Conservation (phyloP, 148 eudicot species). For the Diospyros lotus region DNA sequence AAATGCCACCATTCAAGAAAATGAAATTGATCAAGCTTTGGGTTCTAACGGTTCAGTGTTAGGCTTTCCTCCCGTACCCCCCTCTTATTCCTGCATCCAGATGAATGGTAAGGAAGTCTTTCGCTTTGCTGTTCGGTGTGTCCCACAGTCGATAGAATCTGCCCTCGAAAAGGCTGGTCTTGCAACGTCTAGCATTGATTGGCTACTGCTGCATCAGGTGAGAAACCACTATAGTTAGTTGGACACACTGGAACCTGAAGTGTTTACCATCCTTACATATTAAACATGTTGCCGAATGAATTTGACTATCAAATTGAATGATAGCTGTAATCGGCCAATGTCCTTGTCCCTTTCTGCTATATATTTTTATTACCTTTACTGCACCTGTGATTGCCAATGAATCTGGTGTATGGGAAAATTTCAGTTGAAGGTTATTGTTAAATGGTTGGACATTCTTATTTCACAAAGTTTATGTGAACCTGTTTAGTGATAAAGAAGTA, state of each 20-base stretch:
- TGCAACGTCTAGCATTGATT: conserved; percentile 59
- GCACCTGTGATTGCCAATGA: not conserved
- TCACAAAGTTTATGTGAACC: not conserved
- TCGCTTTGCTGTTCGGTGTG: conserved; percentile 72
- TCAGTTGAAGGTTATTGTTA: not conserved
- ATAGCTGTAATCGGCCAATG: not conserved
- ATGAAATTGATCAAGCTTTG: conserved; percentile 36
- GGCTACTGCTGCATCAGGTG: conserved; percentile 98
- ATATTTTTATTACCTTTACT: not conserved
- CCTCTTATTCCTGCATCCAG: conserved; percentile 60
- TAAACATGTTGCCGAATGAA: not conserved
- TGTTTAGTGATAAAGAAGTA: too few relatives aligned
- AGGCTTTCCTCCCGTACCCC: conserved; percentile 49
- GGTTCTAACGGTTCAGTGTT: conserved; percentile 51
- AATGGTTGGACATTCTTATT: not conserved
- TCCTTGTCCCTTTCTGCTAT: not conserved
- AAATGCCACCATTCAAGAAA: conserved; percentile 47
- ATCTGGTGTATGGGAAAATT: not conserved
- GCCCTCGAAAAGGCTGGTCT: conserved; percentile 80
- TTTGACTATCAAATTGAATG: not conserved
- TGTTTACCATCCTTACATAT: not conserved
- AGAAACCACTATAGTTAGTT: not conserved
- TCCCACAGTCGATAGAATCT: conserved; percentile 70
- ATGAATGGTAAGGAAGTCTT: conserved; percentile 98
- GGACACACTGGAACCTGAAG: not conserved